Conservation (phyloP, 352 stramenopile species). For the Globisporangium cylindrosporum region DNA sequence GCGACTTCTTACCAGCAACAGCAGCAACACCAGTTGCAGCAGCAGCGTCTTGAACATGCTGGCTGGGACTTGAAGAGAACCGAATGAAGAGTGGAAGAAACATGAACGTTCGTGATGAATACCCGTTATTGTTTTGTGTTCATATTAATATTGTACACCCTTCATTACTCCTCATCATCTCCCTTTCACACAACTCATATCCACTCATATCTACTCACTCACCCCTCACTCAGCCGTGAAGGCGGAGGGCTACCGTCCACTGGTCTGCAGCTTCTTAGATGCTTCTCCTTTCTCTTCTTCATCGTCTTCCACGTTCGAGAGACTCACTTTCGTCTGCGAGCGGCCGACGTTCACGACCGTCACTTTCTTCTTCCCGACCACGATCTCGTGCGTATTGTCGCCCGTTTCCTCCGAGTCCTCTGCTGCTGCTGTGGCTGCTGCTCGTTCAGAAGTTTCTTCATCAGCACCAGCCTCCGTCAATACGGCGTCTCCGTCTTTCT, state of each 20-base stretch:
- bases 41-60: neutral
- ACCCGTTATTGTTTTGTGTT: neutral
- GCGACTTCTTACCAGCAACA: neutral
- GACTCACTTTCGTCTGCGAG: slow-evolving; percentile 33
- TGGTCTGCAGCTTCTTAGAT: neutral
- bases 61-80: too few species aligned
- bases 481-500: slow-evolving; percentile 10
- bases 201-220: neutral
- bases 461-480: slow-evolving; percentile 5
- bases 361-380: slow-evolving; percentile 36
- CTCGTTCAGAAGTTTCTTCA: neutral
- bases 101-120: neutral
- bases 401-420: slow-evolving; percentile 12
- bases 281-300: neutral
- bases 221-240: too few species aligned
- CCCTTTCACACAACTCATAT: neutral
- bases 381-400: slow-evolving; percentile 22
- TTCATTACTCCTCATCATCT: neutral
- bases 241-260: neutral
- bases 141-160: slow-evolving; percentile 8
- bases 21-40: too few species aligned
- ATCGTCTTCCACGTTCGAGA: slow-evolving; percentile 10
- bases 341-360: slow-evolving; percentile 43
- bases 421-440: neutral
- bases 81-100: neutral